phyloP scores from a whole-genome alignment of 2,329 filamentous ascomycete genomes.

The Microcyclosporella mali region DNA sequence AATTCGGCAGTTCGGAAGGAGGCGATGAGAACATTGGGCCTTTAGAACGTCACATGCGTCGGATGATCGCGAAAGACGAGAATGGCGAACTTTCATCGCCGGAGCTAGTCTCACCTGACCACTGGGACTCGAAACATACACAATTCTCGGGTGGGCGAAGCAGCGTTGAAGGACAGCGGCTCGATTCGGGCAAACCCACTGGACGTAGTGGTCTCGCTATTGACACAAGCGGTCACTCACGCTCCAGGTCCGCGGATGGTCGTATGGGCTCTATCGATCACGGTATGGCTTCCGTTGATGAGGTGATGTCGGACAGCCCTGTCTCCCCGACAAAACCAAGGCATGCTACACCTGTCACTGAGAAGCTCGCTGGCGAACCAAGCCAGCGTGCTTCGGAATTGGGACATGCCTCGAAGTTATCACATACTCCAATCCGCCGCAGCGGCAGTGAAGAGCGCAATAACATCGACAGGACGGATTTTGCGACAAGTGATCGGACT shows the following conservation, averaged over 20 bases:
- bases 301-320: conserved; percentile 10
- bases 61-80: conserved; percentile 40
- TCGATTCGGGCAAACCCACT: conserved; percentile 1
- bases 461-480: conserved; percentile 28
- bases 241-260: conserved; percentile 21
- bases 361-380: conserved; percentile 16
- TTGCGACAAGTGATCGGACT: conserved; percentile 15
- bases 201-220: conserved; percentile 17
- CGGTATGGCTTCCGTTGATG: conserved; percentile 11
- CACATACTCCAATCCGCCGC: conserved; percentile 38
- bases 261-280: conserved; percentile 12
- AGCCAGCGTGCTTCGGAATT: conserved; percentile 19
- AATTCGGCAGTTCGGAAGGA: conserved; percentile 38
- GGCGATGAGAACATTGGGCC: conserved; percentile 42
- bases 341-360: conserved; percentile 1
- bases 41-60: conserved; percentile 40
- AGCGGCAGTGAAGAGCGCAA: conserved; percentile 32
- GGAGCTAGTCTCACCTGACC: conserved; percentile 38
- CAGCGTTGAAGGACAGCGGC: conserved; percentile 5
- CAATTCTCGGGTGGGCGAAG: conserved; percentile 16
- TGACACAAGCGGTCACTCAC: conserved; percentile 12
- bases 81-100: conserved; percentile 33
- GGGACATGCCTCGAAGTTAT: conserved; percentile 32
- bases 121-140: conserved; percentile 28
- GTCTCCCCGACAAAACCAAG: conserved; percentile 7